phyloP scores from a whole-genome alignment of 208 protist species.

The Zelonia costaricensis region DNA sequence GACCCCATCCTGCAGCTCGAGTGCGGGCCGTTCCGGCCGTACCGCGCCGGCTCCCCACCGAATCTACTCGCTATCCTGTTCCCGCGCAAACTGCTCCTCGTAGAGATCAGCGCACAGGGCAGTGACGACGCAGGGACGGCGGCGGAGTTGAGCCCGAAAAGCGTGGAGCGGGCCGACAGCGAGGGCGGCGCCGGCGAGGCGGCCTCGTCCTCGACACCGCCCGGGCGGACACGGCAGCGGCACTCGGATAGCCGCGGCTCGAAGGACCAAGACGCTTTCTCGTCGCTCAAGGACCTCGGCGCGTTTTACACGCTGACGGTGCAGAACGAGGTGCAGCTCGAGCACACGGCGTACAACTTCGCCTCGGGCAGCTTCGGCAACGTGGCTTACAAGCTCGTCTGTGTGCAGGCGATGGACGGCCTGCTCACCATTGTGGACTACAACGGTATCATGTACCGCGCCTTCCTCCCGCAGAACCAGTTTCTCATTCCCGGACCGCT shows the following conservation, averaged over 20 bases:
- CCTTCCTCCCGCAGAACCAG: constrained; percentile 70
- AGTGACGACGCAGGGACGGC: constrained; percentile 1
- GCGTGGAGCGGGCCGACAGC: not conserved
- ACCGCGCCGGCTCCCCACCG: constrained; percentile 18
- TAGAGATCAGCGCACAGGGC: constrained; percentile 22
- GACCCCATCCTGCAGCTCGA: constrained; percentile 89
- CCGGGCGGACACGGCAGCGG: not conserved
- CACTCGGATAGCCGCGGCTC: not conserved
- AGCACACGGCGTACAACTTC: constrained; percentile 83
- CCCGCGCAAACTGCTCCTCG: constrained; percentile 69
- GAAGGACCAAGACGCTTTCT: constrained; percentile 2
- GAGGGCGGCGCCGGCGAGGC: not conserved
- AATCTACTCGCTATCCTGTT: constrained; percentile 86
- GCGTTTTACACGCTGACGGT: constrained; percentile 46
- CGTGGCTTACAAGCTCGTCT: constrained; percentile 73
- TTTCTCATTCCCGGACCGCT: constrained; percentile 84
- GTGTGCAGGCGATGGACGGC: constrained; percentile 93
- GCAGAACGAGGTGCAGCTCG: constrained; percentile 61
- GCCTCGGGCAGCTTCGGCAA: constrained; percentile 74
- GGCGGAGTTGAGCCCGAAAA: not conserved
- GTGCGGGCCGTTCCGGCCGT: constrained; percentile 69
- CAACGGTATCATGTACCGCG: constrained; percentile 70
- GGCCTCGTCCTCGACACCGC: not conserved
- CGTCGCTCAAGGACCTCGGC: constrained; percentile 18
- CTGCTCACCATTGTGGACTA: constrained; percentile 85